These are phyloP conservation scores for Cystobasidiaceae sp. DNA, from an alignment of 1,284 basidiomycete species.

Conservation along the genomic window DNA sequence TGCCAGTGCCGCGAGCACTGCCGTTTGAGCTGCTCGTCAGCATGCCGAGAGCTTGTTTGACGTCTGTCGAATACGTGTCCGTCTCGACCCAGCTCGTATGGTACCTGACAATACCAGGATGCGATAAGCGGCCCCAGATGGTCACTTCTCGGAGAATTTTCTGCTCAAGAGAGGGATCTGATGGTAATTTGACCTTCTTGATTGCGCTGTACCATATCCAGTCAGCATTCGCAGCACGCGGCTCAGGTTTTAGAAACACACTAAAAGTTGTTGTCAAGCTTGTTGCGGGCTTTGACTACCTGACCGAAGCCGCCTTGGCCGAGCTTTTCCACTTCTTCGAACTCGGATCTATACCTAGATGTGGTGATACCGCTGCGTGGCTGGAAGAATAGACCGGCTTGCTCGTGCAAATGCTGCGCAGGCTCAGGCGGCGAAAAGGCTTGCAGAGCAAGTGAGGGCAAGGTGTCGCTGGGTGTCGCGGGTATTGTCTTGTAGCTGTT, in stretches of 20 bases:
- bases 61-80: constrained; percentile 20
- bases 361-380: constrained; percentile 28
- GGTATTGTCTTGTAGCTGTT: not conserved
- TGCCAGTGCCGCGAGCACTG: not conserved
- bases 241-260: not conserved
- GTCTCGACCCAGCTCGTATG: constrained; percentile 41
- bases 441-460: constrained; percentile 18
- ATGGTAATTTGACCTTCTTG: constrained; percentile 42
- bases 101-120: constrained; percentile 41
- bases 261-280: constrained; percentile 40
- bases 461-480: constrained; percentile 2
- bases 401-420: constrained; percentile 25
- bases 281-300: constrained; percentile 43
- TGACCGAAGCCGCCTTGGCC: constrained; percentile 42
- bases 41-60: constrained; percentile 21
- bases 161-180: constrained; percentile 36
- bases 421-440: constrained; percentile 23
- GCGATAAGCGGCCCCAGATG: constrained; percentile 41
- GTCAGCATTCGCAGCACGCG: not conserved
- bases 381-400: constrained; percentile 40
- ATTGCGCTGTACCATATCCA: constrained; percentile 33
- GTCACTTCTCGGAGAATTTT: constrained; percentile 43
- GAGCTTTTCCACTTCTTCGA: constrained; percentile 42
- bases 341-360: constrained; percentile 39
- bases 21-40: constrained; percentile 26